A percentile compares a stretch with the other conserved stretches of the same genome.
phyloP scores from a whole-genome alignment of 2,329 filamentous ascomycete species.

The Sclerotinia nivalis region DNA sequence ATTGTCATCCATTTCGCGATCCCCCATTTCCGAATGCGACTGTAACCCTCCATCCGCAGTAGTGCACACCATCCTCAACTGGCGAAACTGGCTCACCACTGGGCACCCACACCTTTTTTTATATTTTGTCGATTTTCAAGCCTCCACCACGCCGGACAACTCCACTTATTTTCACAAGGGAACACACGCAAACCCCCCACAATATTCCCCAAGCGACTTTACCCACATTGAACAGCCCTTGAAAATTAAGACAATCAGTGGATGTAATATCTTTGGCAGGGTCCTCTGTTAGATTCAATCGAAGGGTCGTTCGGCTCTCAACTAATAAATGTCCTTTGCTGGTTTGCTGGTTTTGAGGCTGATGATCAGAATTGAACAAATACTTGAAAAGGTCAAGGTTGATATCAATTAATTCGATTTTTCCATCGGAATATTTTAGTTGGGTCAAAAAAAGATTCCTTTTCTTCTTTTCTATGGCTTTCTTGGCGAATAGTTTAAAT shows the following conservation, averaged over 20 bases:
- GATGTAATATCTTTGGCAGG: not conserved
- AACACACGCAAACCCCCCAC: slow-evolving; percentile 19
- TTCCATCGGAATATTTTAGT: not conserved
- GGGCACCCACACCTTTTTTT: slow-evolving; percentile 1
- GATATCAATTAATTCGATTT: not conserved
- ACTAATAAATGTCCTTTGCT: not conserved
- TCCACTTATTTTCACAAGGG: slow-evolving; percentile 3
- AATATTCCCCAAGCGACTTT: slow-evolving; percentile 10
- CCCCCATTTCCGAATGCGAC: slow-evolving; percentile 24
- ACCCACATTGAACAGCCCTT: slow-evolving; percentile 8
- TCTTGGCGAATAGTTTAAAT: slow-evolving; percentile 3
- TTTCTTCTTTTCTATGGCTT: slow-evolving; percentile 15
- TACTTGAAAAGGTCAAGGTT: not conserved
- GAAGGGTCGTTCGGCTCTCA: not conserved
- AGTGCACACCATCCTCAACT: slow-evolving; percentile 11
- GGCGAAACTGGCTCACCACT: slow-evolving; percentile 1
- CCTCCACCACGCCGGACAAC: slow-evolving; percentile 10
- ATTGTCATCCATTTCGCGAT: slow-evolving; percentile 21
- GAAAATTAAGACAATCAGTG: slow-evolving; percentile 6
- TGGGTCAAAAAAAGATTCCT: not conserved
- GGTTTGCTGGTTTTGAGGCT: not conserved
- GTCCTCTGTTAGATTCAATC: not conserved
- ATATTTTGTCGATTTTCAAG: slow-evolving; percentile 13
- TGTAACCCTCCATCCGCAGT: slow-evolving; percentile 14
- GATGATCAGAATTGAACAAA: not conserved